These are phyloP conservation scores for Pharnaceum exiguum DNA, from an alignment of 148 eudicot species.

Conservation along the genomic window DNA sequence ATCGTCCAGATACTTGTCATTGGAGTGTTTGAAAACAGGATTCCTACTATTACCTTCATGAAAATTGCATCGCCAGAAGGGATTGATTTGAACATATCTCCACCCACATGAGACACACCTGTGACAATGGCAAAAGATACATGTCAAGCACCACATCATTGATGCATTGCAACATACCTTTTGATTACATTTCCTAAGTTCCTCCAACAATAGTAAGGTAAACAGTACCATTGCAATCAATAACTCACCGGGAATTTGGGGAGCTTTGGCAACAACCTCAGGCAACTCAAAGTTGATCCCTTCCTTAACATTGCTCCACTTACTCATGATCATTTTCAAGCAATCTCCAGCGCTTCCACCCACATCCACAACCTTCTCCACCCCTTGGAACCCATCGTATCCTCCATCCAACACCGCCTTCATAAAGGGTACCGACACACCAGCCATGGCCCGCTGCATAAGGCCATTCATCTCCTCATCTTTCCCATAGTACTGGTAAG, in stretches of 20 bases:
- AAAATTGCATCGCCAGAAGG: slow-evolving; percentile 54
- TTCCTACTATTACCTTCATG: slow-evolving; percentile 37
- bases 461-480: slow-evolving; percentile 46
- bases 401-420: slow-evolving; percentile 39
- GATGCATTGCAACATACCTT: no score
- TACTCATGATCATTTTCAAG: slow-evolving; percentile 44
- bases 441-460: slow-evolving; percentile 54
- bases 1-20: no score
- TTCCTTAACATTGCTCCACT: slow-evolving; percentile 32
- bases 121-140: no score
- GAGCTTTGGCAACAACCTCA: slow-evolving; percentile 54
- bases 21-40: no score
- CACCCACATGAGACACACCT: slow-evolving; percentile 55
- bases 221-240: background rate
- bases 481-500: slow-evolving; percentile 44
- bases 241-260: slow-evolving; percentile 37
- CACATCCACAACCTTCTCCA: slow-evolving; percentile 46
- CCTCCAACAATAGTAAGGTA: background rate
- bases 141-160: background rate
- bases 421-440: slow-evolving; percentile 57
- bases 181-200: background rate
- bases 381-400: slow-evolving; percentile 45
- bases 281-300: slow-evolving; percentile 57
- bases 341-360: slow-evolving; percentile 67
- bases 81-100: slow-evolving; percentile 51